Evolutionary conservation across 2,329 filamentous ascomycete species (phyloP), one percentile per base, ranked within the genome.

Genomic region (Escovopsis weberi): DNA sequence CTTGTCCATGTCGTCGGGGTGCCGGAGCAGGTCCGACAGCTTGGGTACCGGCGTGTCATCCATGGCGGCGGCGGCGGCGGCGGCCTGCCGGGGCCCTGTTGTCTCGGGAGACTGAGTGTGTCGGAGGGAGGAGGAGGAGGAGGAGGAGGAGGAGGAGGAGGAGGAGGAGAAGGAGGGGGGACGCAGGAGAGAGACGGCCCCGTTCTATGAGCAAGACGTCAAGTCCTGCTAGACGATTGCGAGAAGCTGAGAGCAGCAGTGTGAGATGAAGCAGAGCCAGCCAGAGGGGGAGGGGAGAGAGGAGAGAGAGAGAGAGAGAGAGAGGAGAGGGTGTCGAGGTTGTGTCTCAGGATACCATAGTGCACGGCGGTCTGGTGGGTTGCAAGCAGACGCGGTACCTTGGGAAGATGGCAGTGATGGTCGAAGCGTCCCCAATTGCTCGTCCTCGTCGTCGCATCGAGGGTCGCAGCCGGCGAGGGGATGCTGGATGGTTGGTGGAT

Each of bases 1-100:
- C 71, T 95, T 96, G 68, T 98, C 91, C 52, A 98, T 80, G 65
- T 98, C 91, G 59, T 98, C 91, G 3, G 91, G 86, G 58, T 94
- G 87, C 56, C 87, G 85, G 52, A 98, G 80, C 48, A 96, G 78
- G 69, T 96, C 89, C 51, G 87, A 78, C 60, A 98, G 80, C 70
- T 88, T 88, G 60, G 85, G 77, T 38, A 75, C 75, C 45, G 75
- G 74, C 52, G 79, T 74, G 68, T 76, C 82, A 51, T 64, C 61
- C 61, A 64, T 64, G 41, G 47, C 36, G 26, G 28, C 18, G 12
- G 43, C 12, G 12, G 18, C 23, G n/a, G 35, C 23, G 10, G 35
- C n/a, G 12, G n/a, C 7, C 9, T 4, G 34, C n/a, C 34, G 33
- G 15, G 33, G 12, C 33, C 6, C 6, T 4, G 11, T 6, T 23